phyloP scores from a whole-genome alignment of 805 yeast genomes.

The Candida verbasci region DNA sequence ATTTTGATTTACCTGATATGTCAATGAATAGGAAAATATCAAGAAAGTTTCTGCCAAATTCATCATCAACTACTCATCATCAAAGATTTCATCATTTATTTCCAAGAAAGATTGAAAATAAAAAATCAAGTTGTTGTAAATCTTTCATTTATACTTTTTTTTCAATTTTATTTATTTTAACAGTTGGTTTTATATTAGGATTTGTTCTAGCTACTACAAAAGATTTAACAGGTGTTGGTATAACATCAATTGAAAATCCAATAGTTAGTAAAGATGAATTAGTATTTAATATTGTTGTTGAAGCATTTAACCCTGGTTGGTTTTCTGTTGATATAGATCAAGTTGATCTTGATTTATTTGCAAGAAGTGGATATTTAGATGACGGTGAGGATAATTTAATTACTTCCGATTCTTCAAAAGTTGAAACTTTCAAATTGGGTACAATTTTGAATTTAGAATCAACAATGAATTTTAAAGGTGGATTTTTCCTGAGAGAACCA shows the following conservation, averaged over 20 bases:
- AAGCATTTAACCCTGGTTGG: conserved; percentile 86
- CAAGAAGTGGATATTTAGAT: conserved; percentile 53
- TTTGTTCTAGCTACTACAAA: conserved; percentile 82
- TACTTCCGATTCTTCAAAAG: conserved; percentile 11
- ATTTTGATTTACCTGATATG: conserved; percentile 10
- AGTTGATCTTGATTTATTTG: conserved; percentile 82
- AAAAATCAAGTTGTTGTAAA: conserved; percentile 20
- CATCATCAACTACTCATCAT: conserved; percentile 9
- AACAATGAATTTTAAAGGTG: conserved; percentile 72
- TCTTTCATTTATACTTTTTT: conserved; percentile 40
- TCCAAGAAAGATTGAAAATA: conserved; percentile 19
- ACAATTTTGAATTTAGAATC: conserved; percentile 62
- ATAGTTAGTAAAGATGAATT: conserved; percentile 81
- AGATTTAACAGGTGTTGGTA: conserved; percentile 65
- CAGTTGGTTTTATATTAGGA: conserved; percentile 77
- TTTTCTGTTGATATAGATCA: conserved; percentile 58
- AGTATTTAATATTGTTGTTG: conserved; percentile 70
- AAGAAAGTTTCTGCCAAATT: conserved; percentile 10
- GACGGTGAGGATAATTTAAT: conserved; percentile 8
- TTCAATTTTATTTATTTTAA: conserved; percentile 47
- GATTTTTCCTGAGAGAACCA: conserved; percentile 61
- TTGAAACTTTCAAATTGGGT: conserved; percentile 75
- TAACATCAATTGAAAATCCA: conserved; percentile 62
- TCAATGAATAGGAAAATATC: conserved; percentile 8
- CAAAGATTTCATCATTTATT: conserved; percentile 21